These are phyloP conservation scores for Cryptomeria japonica DNA, from an alignment of 75 land plant genomes.

Conservation along the genomic window DNA sequence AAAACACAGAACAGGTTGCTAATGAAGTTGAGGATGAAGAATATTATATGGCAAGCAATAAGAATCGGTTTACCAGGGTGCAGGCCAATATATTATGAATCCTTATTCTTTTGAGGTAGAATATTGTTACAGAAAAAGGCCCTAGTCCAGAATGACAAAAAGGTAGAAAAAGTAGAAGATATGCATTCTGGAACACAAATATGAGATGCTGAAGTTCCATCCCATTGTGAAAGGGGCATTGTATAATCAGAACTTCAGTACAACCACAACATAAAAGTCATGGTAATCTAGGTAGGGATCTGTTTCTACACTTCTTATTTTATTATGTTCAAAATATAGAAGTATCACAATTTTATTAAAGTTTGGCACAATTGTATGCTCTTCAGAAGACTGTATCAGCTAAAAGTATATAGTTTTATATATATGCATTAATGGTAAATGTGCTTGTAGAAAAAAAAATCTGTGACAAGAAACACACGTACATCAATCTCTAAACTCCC, in stretches of 20 bases:
- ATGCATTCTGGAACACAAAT: neutral
- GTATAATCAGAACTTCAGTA: neutral
- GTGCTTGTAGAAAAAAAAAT: neutral
- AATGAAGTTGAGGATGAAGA: conserved; percentile 1
- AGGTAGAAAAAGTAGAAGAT: neutral
- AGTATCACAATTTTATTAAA: neutral
- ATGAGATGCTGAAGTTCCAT: neutral
- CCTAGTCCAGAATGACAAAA: neutral
- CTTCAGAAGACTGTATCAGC: neutral
- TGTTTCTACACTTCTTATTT: neutral
- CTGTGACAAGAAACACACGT: neutral
- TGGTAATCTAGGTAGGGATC: neutral
- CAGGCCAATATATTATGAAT: neutral
- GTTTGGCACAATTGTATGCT: neutral
- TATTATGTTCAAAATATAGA: neutral
- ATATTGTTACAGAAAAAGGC: neutral
- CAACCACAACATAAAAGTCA: neutral
- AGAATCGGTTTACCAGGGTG: neutral
- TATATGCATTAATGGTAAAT: neutral
- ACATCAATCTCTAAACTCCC: no score
- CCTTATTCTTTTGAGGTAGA: neutral
- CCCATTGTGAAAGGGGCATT: neutral
- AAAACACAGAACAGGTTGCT: neutral
- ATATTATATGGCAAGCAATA: neutral
- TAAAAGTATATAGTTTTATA: neutral